Evolutionary conservation across 805 yeast genomes (phyloP).

Genomic region (Spathaspora girioi): DNA sequence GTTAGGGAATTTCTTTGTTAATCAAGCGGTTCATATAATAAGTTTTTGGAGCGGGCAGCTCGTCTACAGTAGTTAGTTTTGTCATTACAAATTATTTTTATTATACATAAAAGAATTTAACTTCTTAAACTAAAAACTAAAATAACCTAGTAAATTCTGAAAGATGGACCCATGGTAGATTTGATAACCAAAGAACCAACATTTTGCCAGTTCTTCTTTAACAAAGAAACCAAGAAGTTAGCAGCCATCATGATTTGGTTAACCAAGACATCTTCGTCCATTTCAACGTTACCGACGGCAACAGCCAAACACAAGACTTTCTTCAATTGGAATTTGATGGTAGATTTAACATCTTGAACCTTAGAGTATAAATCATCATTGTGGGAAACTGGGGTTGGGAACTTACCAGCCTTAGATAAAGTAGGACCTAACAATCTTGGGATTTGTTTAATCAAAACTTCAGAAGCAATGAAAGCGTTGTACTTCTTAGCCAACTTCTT

Average conservation of each 20-base stretch:
- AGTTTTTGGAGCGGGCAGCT: no score
- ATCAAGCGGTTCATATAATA: not conserved
- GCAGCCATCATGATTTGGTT: constrained; percentile 98
- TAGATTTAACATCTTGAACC: constrained; percentile 96
- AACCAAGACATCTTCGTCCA: constrained; percentile 94
- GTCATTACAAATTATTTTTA: not conserved
- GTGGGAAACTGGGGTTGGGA: constrained; percentile 99
- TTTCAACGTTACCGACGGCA: constrained; percentile 99
- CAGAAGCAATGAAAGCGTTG: constrained; percentile 99
- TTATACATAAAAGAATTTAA: not conserved
- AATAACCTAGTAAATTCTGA: constrained; percentile 84
- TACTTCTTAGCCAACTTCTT: constrained; percentile 99
- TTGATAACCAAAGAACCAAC: constrained; percentile 99
- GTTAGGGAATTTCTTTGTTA: not conserved
- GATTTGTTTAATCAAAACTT: constrained; percentile 98
- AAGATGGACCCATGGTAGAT: constrained; percentile 99
- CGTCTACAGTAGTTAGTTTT: not conserved
- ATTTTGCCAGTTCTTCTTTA: constrained; percentile 99
- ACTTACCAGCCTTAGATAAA: constrained; percentile 99
- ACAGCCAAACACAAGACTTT: constrained; percentile 99
- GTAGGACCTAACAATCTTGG: constrained; percentile 99
- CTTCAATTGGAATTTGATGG: constrained; percentile 99
- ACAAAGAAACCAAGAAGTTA: constrained; percentile 97
- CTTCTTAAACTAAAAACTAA: no score
- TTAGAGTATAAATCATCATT: constrained; percentile 94